These are phyloP conservation scores for Turritis glabra DNA, from an alignment of 345 rosid species.

Conservation along the genomic window DNA sequence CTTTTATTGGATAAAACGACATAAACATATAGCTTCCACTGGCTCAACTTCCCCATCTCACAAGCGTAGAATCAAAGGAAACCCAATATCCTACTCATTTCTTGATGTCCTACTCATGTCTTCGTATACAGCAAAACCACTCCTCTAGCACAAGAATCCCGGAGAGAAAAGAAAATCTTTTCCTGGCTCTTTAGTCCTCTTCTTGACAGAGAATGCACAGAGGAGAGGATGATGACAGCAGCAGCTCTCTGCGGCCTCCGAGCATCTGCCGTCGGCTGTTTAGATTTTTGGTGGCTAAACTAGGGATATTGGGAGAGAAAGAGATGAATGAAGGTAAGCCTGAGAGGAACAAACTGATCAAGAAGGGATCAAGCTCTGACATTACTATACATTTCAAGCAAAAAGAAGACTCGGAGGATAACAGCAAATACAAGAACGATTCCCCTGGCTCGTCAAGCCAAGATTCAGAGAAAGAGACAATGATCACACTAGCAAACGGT, in stretches of 20 bases:
- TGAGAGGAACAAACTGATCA: conserved; percentile 32
- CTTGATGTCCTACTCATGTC: conserved; percentile 9
- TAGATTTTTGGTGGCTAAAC: conserved; percentile 31
- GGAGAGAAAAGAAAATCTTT: conserved; percentile 8
- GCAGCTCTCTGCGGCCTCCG: conserved; percentile 19
- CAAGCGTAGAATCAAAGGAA: conserved; percentile 34
- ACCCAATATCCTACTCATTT: conserved; percentile 5
- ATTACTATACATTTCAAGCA: conserved; percentile 38
- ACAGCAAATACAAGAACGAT: background rate
- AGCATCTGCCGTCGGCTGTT: conserved; percentile 33
- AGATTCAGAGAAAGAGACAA: conserved; percentile 30
- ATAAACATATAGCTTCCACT: conserved; percentile 2
- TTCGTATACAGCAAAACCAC: conserved; percentile 21
- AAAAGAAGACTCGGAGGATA: conserved; percentile 32
- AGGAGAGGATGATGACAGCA: conserved; percentile 20
- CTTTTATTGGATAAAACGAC: background rate
- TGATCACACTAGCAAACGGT: conserved; percentile 23
- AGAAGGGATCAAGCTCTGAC: conserved; percentile 32
- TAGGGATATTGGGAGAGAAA: conserved; percentile 20
- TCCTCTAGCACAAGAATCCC: conserved; percentile 20
- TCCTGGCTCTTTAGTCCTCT: conserved; percentile 5
- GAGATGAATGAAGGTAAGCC: conserved; percentile 18
- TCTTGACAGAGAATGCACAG: conserved; percentile 29
- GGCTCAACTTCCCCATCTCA: conserved; percentile 27
- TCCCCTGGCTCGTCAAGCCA: conserved; percentile 20